These are phyloP conservation scores for Vigna nakashimae DNA, from an alignment of 306 rosid species.

Conservation along the genomic window DNA sequence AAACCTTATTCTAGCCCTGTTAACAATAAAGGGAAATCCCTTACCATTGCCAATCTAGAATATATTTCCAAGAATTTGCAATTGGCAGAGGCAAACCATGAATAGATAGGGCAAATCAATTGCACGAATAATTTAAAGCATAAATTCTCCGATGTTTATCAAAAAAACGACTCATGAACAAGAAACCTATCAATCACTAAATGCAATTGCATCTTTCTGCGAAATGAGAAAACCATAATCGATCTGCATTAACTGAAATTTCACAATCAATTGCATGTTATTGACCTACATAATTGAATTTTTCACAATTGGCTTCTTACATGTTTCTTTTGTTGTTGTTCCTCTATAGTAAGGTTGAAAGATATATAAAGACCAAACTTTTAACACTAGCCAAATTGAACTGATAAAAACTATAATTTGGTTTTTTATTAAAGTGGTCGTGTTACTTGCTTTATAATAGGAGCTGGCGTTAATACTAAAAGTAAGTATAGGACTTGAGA, in stretches of 20 bases:
- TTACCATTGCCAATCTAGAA: neutral
- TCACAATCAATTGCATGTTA: neutral
- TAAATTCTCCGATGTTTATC: neutral
- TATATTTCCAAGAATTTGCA: neutral
- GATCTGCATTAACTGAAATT: neutral
- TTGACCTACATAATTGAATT: neutral
- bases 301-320: neutral
- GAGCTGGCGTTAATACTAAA: no score
- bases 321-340: no score
- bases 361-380: no score
- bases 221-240: constrained; percentile 3
- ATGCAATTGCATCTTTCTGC: neutral
- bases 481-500: neutral
- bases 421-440: no score
- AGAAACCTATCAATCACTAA: constrained; percentile 7
- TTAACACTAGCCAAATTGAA: no score
- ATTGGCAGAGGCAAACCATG: neutral
- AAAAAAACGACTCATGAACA: neutral
- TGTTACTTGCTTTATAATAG: no score
- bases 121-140: neutral
- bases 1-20: no score
- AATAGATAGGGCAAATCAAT: no score
- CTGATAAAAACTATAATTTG: no score
- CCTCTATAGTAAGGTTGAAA: no score
- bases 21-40: neutral